phyloP scores from a whole-genome alignment of 192 early-diverging fungal genomes.

The Backusella australiensis region DNA sequence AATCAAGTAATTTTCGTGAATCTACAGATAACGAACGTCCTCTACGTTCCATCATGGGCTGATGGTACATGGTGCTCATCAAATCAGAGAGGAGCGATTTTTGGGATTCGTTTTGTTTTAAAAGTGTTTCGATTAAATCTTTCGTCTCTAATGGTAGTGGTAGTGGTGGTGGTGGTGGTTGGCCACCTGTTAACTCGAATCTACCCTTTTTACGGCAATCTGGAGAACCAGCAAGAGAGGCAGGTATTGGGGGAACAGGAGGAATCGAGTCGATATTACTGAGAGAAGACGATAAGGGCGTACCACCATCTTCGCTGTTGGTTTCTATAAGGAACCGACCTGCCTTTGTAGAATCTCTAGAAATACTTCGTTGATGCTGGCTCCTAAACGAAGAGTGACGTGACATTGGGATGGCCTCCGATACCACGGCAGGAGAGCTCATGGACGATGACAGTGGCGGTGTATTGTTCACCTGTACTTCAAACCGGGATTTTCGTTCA shows the following conservation, averaged over 20 bases:
- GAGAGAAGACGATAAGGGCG: neutral
- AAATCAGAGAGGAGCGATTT: conserved; percentile 40
- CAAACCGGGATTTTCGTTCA: conserved; percentile 35
- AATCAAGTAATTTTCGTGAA: neutral
- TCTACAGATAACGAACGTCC: conserved; percentile 12
- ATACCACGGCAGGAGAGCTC: neutral
- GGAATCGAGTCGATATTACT: neutral
- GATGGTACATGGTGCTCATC: neutral
- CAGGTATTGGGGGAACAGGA: neutral
- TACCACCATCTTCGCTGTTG: neutral
- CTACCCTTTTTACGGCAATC: conserved; percentile 33
- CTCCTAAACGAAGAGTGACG: neutral
- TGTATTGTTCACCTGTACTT: conserved; percentile 12
- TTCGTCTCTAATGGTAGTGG: conserved; percentile 13
- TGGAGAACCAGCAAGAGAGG: neutral
- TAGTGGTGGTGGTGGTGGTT: neutral
- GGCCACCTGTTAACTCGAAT: conserved; percentile 27
- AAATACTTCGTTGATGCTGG: neutral
- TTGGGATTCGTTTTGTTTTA: conserved; percentile 50
- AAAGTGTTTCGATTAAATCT: conserved; percentile 38
- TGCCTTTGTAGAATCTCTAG: neutral
- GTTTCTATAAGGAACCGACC: conserved; percentile 10
- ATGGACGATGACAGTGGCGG: neutral
- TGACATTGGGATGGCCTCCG: neutral
- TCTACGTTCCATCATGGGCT: neutral